Percentiles rank a stretch among this genome's conserved stretches.
These are phyloP conservation scores for Lasiodiplodia sp. DNA, from an alignment of 2,329 filamentous ascomycete genomes.

Conservation along the genomic window DNA sequence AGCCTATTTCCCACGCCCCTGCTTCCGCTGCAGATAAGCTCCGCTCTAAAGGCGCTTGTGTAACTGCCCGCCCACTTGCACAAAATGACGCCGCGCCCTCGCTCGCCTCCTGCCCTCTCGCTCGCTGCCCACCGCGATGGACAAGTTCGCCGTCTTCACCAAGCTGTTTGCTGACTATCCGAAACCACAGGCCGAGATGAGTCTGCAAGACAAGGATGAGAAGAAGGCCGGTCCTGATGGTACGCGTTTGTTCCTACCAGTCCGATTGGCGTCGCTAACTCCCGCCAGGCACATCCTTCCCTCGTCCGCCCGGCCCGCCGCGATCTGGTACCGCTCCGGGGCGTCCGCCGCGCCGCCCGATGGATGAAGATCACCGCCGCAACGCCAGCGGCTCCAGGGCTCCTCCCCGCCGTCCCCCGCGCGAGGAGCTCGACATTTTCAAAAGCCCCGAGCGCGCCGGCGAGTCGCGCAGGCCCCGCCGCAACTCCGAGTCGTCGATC, in stretches of 20 bases:
- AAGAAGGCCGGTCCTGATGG: conserved; percentile 33
- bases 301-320: conserved; percentile 50
- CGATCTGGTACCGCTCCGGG: conserved; percentile 55
- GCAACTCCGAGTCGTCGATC: conserved; percentile 82
- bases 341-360: conserved; percentile 43
- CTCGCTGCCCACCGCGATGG: conserved; percentile 41
- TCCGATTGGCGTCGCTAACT: conserved; percentile 34
- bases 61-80: conserved; percentile 15
- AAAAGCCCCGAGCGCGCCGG: conserved; percentile 42
- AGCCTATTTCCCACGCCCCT: conserved; percentile 30
- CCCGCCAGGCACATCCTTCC: conserved; percentile 31
- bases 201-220: conserved; percentile 70
- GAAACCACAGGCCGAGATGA: conserved; percentile 68
- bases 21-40: conserved; percentile 29
- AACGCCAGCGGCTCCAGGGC: conserved; percentile 17
- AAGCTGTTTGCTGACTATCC: conserved; percentile 53
- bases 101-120: conserved; percentile 13
- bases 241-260: not conserved
- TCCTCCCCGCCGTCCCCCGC: conserved; percentile 34
- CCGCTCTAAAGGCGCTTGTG: conserved; percentile 13
- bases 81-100: conserved; percentile 10
- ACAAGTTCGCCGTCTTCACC: conserved; percentile 49
- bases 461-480: conserved; percentile 63
- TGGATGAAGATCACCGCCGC: conserved; percentile 38
- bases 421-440: conserved; percentile 52